Percentiles rank a stretch among this genome's conserved stretches.
Conservation (phyloP, 169 alveolate species). For the Plasmodium falciparum region DNA sequence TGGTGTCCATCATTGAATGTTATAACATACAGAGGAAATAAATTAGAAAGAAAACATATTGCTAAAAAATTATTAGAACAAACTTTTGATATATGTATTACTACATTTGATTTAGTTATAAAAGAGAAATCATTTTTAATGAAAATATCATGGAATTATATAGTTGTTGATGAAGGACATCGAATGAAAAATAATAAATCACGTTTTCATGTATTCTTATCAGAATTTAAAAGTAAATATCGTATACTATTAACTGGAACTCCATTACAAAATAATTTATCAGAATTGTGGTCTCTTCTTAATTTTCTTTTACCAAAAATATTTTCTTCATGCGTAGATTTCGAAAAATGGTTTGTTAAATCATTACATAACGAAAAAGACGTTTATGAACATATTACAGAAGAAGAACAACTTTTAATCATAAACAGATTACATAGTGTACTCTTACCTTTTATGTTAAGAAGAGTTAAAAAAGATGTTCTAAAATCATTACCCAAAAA, state of each 20-base stretch:
- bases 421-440: slow-evolving; percentile 95
- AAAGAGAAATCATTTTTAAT: slow-evolving; percentile 48
- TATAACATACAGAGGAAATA: slow-evolving; percentile 96
- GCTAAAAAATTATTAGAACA: slow-evolving; percentile 47
- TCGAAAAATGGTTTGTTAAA: slow-evolving; percentile 95
- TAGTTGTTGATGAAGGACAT: slow-evolving; percentile 99
- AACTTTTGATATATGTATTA: slow-evolving; percentile 76
- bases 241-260: slow-evolving; percentile 98
- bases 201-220: slow-evolving; percentile 92
- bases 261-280: slow-evolving; percentile 98
- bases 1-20: slow-evolving; percentile 96
- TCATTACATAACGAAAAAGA: slow-evolving; percentile 47
- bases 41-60: slow-evolving; percentile 90
- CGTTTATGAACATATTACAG: slow-evolving; percentile 31
- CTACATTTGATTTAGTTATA: slow-evolving; percentile 79
- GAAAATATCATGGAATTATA: slow-evolving; percentile 95
- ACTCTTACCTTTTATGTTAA: slow-evolving; percentile 97
- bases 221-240: slow-evolving; percentile 93
- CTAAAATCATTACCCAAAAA: slow-evolving; percentile 97
- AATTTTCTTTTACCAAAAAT: slow-evolving; percentile 98
- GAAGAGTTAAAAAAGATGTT: slow-evolving; percentile 98
- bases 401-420: slow-evolving; percentile 74
- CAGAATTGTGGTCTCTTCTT: slow-evolving; percentile 99
- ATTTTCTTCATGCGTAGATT: slow-evolving; percentile 96
- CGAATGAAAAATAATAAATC: slow-evolving; percentile 97